These are phyloP conservation scores for Microbotryomycetes sp. DNA, from an alignment of 1,284 basidiomycete species.

Conservation along the genomic window DNA sequence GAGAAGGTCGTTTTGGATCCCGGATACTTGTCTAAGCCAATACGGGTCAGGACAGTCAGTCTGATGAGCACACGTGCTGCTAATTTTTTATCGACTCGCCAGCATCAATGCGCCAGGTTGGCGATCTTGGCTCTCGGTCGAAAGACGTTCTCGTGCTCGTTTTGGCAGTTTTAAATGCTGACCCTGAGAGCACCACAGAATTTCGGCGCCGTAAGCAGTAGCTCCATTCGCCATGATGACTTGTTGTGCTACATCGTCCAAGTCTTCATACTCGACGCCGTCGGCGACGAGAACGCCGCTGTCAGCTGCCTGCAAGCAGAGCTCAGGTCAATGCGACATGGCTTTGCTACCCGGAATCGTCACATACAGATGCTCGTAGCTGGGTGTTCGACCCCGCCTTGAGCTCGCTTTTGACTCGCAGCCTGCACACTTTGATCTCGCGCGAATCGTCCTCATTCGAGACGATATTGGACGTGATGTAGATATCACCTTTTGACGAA, in stretches of 20 bases:
- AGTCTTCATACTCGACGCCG: background rate
- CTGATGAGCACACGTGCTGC: background rate
- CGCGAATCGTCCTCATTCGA: background rate
- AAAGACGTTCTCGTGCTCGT: background rate
- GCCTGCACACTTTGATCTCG: background rate
- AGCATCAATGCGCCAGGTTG: background rate
- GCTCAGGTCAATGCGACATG: background rate
- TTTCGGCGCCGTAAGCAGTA: background rate
- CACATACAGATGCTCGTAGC: background rate
- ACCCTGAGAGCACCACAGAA: conserved; percentile 2
- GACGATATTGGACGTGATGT: conserved; percentile 1
- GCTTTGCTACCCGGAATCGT: background rate
- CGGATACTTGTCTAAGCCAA: background rate
- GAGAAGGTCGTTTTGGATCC: background rate
- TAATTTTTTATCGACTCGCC: too few species aligned
- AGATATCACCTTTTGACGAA: background rate
- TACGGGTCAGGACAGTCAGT: background rate
- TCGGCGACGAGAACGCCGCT: background rate
- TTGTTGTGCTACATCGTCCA: background rate
- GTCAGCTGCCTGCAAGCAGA: background rate
- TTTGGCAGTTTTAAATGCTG: background rate
- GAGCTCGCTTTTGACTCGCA: background rate
- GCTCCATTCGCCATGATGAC: conserved; percentile 1
- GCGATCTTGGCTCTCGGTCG: background rate
- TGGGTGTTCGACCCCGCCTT: background rate